Evolutionary conservation across 768 basidiomycete species (phyloP), one percentile per base, ranked within the genome.

Genomic region (Trametes cubensis): DNA sequence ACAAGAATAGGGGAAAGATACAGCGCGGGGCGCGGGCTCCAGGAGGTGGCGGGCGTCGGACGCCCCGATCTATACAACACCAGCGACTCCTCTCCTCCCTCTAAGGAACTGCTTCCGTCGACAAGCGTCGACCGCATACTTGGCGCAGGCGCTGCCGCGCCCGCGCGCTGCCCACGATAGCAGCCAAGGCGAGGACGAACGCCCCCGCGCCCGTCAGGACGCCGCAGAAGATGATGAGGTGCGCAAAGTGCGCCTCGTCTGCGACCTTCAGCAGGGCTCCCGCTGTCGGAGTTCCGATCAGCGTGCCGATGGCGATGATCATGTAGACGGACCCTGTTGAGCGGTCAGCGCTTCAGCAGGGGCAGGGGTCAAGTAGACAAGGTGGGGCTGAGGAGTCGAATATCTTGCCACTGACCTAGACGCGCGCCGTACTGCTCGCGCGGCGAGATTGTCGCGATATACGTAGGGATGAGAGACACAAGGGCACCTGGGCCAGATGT

Each of bases 251-350:
- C 13, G 50, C 30, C 47, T 73, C 57, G 42, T 66, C 66, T 23
- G 65, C 45, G 4, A 45, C 64, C 23, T 60, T 66, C 41, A 74
- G 59, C 58, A 75, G 72, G 6, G 70, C 72, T 13, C 74, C 74
- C 1, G 67, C 74, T 3, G 72, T 75, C 8, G 72, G 73, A 10
- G 74, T 72, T n/a, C 74, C 74, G 4, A 69, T 69, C 18, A 75
- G 64, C 10, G 63, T 67, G 3, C 71, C 69, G n/a, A 74, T 60
- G 5, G 71, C 71, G 14, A 70, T 66, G 49, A 72, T 49, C 15
- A 74, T 56, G 58, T 71, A 74, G 20, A 73, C 56, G 14, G 70
- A 67, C 5, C 73, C 73, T 73, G 18, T 14, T 18, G 40, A 48
- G 46, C 18, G 14, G 48, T 60, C 20, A 44, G n/a, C n/a, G n/a